Percentiles rank a stretch among this genome's conserved stretches.
Conservation (phyloP, 78 protist genomes). For the Mastigamoeba balamuthi region DNA sequence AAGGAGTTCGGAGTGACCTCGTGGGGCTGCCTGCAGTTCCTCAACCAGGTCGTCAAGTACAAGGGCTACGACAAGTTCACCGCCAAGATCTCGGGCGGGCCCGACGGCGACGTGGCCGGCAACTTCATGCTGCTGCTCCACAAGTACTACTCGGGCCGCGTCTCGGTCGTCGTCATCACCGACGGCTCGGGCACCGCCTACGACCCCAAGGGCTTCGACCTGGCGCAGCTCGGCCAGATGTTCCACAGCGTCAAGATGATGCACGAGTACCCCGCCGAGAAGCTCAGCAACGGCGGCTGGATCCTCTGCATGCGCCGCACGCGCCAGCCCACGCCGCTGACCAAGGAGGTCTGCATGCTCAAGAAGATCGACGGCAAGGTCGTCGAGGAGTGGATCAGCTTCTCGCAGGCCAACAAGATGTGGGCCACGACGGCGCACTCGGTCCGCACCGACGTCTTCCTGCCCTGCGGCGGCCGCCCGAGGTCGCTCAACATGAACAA, state of each 20-base stretch:
- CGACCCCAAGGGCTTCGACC: slow-evolving; percentile 59
- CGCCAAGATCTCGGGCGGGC: slow-evolving; percentile 85
- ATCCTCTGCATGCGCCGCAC: neutral
- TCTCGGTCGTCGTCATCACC: slow-evolving; percentile 49
- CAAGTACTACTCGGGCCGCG: neutral
- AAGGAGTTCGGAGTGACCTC: slow-evolving; percentile 87
- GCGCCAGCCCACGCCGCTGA: neutral
- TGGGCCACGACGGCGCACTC: neutral
- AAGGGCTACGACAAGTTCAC: slow-evolving; percentile 35
- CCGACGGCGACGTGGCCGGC: slow-evolving; percentile 85
- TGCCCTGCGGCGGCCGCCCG: slow-evolving; percentile 92
- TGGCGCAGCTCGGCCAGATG: neutral
- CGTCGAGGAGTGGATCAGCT: neutral
- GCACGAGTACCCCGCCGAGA: neutral
- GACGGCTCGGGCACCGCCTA: slow-evolving; percentile 71
- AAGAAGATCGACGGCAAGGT: neutral
- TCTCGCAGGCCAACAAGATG: neutral
- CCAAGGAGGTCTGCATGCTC: neutral
- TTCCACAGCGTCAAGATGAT: neutral
- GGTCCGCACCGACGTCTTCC: slow-evolving; percentile 53
- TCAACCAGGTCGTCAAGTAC: slow-evolving; percentile 39
- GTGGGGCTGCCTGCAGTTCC: slow-evolving; percentile 66
- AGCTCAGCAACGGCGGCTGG: neutral
- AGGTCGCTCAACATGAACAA: slow-evolving; percentile 58
- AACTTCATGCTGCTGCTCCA: slow-evolving; percentile 52